phyloP scores from a whole-genome alignment of 2,329 filamentous ascomycete species.

The Fusarium sp. region DNA sequence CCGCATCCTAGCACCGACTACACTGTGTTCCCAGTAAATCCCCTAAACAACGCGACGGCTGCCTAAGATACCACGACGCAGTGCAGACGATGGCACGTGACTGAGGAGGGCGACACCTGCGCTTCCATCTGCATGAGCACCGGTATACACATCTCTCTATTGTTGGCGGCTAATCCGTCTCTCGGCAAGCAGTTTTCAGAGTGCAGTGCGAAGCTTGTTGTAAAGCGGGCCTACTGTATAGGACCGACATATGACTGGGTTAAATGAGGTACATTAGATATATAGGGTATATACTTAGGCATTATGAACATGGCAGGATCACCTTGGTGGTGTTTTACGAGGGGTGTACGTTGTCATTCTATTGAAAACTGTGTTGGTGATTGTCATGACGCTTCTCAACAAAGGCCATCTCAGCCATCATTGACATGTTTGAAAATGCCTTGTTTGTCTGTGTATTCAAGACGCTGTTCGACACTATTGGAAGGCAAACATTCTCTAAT shows the following conservation, averaged over 20 bases:
- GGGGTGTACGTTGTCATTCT: not conserved
- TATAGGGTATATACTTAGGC: not conserved
- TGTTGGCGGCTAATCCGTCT: constrained; percentile 17
- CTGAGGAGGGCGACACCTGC: constrained; percentile 9
- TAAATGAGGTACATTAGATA: not conserved
- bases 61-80: constrained; percentile 6
- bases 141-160: constrained; percentile 17
- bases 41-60: constrained; percentile 3
- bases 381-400: not conserved
- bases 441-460: not conserved
- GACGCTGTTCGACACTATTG: not conserved
- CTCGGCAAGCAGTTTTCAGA: constrained; percentile 15
- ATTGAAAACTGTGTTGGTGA: not conserved
- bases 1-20: constrained; percentile 7
- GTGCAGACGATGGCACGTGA: constrained; percentile 14
- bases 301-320: not conserved
- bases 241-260: constrained; percentile 22
- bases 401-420: not conserved
- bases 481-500: not conserved
- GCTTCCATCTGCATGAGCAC: constrained; percentile 14
- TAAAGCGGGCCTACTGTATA: constrained; percentile 20
- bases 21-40: constrained; percentile 1
- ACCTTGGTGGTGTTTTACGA: not conserved
- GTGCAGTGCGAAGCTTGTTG: constrained; percentile 9
- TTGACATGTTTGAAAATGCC: not conserved